Conservation (phyloP, 495 filamentous ascomycete genomes). For the Xylaria cubensis region DNA sequence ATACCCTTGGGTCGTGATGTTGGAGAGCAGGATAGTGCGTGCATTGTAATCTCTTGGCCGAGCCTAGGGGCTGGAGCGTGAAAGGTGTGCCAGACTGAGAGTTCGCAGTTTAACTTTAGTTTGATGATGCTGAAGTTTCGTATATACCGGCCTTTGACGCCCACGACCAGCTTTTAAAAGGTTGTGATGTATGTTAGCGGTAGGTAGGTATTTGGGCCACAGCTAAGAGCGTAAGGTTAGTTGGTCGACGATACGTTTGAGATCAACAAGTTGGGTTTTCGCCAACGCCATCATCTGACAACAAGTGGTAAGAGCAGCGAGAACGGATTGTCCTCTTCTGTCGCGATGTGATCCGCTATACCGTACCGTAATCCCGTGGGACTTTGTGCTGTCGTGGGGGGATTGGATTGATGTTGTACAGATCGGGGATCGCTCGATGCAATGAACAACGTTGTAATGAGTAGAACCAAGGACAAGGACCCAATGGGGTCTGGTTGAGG, state of each 20-base stretch:
- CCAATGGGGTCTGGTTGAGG: conserved; percentile 25
- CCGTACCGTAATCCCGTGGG: conserved; percentile 24
- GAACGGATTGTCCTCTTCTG: conserved; percentile 16
- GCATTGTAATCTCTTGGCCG: conserved; percentile 14
- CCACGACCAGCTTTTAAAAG: background rate
- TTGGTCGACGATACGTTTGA: conserved; percentile 17
- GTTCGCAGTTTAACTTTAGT: background rate
- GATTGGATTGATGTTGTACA: conserved; percentile 28
- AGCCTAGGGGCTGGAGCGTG: background rate
- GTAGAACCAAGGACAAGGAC: background rate
- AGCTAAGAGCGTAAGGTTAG: conserved; percentile 9
- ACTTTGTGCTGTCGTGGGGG: conserved; percentile 27
- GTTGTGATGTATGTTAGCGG: conserved; percentile 7
- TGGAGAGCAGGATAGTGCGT: conserved; percentile 26
- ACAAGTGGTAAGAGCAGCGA: conserved; percentile 22
- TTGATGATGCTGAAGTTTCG: background rate
- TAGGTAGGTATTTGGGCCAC: conserved; percentile 9
- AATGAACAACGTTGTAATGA: conserved; percentile 22
- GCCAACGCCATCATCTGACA: conserved; percentile 25
- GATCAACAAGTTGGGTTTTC: conserved; percentile 24
- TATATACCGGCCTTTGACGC: background rate
- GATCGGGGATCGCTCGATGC: conserved; percentile 24
- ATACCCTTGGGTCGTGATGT: conserved; percentile 26
- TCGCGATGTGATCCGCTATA: conserved; percentile 25
- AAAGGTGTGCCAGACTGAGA: background rate